These are phyloP conservation scores for Lodderomyces margitis DNA, from an alignment of 1,139 yeast genomes.

Conservation along the genomic window DNA sequence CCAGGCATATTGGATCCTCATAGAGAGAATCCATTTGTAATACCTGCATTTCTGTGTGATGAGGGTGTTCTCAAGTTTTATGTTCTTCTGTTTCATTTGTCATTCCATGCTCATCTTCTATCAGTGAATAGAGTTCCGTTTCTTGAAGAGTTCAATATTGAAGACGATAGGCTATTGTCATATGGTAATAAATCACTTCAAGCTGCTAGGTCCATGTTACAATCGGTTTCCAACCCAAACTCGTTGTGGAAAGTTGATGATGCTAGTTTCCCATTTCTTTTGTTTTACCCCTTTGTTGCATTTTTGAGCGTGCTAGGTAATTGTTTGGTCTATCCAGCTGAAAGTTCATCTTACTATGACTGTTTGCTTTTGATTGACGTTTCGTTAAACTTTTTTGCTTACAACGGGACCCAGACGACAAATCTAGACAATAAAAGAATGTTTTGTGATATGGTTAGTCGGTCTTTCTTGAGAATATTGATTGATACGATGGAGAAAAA, in stretches of 20 bases:
- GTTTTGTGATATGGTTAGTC: constrained; percentile 18
- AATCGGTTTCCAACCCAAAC: constrained; percentile 21
- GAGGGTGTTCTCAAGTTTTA: constrained; percentile 6
- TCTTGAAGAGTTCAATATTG: constrained; percentile 18
- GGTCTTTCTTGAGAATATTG: constrained; percentile 23
- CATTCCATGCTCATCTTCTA: constrained; percentile 34
- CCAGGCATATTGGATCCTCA: constrained; percentile 20
- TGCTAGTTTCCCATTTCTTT: constrained; percentile 28
- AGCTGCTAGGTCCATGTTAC: constrained; percentile 34
- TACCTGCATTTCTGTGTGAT: constrained; percentile 5
- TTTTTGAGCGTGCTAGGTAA: constrained; percentile 30
- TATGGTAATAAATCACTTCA: constrained; percentile 27
- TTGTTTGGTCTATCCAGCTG: constrained; percentile 20
- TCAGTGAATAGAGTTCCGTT: constrained; percentile 35
- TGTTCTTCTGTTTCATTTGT: constrained; percentile 24
- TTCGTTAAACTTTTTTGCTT: constrained; percentile 15
- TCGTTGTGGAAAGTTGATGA: constrained; percentile 15
- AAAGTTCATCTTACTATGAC: constrained; percentile 14
- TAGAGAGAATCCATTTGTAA: not conserved
- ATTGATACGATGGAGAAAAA: constrained; percentile 17
- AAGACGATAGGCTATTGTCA: constrained; percentile 16
- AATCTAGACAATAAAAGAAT: constrained; percentile 18
- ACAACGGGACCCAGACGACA: constrained; percentile 1
- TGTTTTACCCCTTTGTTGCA: constrained; percentile 35
- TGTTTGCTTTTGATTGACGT: constrained; percentile 15